Conservation (phyloP, 371 early-diverging fungal genomes). For the Mucor circinelloides region DNA sequence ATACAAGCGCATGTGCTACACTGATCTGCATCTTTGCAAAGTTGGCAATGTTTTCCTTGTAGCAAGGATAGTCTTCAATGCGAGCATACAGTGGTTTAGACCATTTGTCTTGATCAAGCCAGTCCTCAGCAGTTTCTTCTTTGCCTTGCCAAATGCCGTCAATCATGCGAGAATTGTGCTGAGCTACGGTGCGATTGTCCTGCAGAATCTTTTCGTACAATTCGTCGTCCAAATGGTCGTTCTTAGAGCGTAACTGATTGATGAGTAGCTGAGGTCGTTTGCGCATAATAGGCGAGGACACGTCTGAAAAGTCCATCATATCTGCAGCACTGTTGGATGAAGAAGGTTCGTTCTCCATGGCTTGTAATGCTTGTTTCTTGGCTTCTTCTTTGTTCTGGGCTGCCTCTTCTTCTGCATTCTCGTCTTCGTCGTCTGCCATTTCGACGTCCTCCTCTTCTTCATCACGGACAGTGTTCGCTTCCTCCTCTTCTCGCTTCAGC, state of each 20-base stretch:
- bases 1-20: constrained; percentile 26
- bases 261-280: constrained; percentile 50
- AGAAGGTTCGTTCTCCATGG: constrained; percentile 33
- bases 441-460: constrained; percentile 12
- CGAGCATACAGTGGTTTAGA: constrained; percentile 39
- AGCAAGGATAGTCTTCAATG: constrained; percentile 68
- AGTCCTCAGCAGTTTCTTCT: constrained; percentile 31
- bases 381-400: constrained; percentile 34
- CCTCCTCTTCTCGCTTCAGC: constrained; percentile 23
- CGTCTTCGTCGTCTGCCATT: constrained; percentile 23
- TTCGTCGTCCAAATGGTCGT: constrained; percentile 47
- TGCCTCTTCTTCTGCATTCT: constrained; percentile 25
- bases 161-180: constrained; percentile 46
- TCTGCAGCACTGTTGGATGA: constrained; percentile 16
- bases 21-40: constrained; percentile 30
- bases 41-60: constrained; percentile 46
- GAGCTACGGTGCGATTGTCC: constrained; percentile 63
- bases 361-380: constrained; percentile 45
- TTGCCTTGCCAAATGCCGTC: constrained; percentile 40
- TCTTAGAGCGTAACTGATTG: constrained; percentile 37
- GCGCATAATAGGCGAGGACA: constrained; percentile 33
- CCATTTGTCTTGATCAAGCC: constrained; percentile 49
- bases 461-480: neutral
- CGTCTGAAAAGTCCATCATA: constrained; percentile 23
- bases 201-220: constrained; percentile 55